Evolutionary conservation across 1,284 basidiomycete species (phyloP), one percentile per base, ranked within the genome.

Genomic region (Naganishia sp.): DNA sequence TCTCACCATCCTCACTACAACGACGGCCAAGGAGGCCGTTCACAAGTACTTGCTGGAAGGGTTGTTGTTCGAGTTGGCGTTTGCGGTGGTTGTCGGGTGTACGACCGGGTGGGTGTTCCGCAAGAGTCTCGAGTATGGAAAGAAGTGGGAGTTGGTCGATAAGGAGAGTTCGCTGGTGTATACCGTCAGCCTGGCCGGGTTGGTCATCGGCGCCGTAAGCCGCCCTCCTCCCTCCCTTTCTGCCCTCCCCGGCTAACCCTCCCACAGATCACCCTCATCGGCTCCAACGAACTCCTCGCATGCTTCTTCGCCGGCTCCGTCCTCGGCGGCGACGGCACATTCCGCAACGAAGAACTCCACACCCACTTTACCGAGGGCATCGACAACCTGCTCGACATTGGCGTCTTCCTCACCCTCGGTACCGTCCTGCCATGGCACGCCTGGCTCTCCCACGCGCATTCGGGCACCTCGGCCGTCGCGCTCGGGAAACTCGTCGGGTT

Each of bases 361-460:
- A 69, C 71, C 13, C 71, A 72, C 46, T 72, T 72, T 45, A 70
- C 70, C 10, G 71, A 72, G 54, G 71, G 70, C 10, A 72, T 72
- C 58, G 71, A 72, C 60, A 66, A 68, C 18, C 23, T 72, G 18
- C 70, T 72, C 35, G 71, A 72, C 49, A 70, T 70, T 15, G 63
- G 63, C 11, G 71, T 72, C n/a, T 72, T 72, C 47, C 68, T 70
- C 51, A 71, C 70, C 9, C 65, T 72, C 28, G 71, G 71, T 18
- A 72, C 71, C 23, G 66, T 69, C 10, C 65, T 72, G 7, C 71
- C 71, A 15, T 72, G 71, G 71, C 41, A 63, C 18, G 57, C 68
- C 6, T 72, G 71, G 71, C 52, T 68, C 41, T 43, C 54, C 28
- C 42, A 63, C 58, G n/a, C 57, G 47, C 32, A 61, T 28, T 41